Conservation (phyloP, 2,329 filamentous ascomycete species). For the Escovopsis sp. region DNA sequence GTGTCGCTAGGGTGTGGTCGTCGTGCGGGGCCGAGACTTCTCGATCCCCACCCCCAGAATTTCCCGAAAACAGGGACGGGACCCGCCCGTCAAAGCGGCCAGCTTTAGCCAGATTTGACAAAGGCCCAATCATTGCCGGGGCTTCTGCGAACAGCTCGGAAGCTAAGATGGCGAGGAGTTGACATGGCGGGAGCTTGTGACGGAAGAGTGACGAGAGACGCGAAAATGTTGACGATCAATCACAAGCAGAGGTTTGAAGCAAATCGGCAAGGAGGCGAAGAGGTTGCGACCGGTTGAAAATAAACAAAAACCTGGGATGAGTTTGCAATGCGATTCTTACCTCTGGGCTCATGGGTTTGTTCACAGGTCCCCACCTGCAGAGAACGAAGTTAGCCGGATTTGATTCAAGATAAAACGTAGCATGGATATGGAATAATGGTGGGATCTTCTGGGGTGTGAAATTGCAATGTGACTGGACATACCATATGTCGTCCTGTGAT, state of each 20-base stretch:
- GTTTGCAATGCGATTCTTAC: slow-evolving; percentile 36
- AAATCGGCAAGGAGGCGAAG: not conserved
- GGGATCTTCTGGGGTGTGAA: not conserved
- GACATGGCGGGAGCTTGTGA: not conserved
- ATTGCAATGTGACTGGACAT: slow-evolving; percentile 12
- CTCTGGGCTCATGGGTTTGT: slow-evolving; percentile 96
- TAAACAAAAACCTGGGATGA: slow-evolving; percentile 6
- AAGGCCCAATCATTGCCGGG: not conserved
- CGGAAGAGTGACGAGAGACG: not conserved
- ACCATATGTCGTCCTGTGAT: slow-evolving; percentile 87
- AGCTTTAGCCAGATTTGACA: not conserved
- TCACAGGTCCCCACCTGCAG: slow-evolving; percentile 79
- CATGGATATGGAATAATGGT: not conserved
- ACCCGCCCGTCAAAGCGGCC: too few species aligned
- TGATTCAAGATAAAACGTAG: not conserved
- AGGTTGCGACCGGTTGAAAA: not conserved
- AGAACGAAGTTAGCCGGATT: not conserved
- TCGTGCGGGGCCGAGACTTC: too few species aligned
- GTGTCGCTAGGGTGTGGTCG: too few species aligned
- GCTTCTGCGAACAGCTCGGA: not conserved
- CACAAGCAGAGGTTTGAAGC: not conserved
- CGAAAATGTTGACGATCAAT: not conserved
- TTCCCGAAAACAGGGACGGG: too few species aligned
- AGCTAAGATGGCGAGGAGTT: not conserved
- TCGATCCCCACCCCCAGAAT: too few species aligned